Conservation (phyloP, 2,329 filamentous ascomycete genomes). For the Arthrobotrys entomopaga region DNA sequence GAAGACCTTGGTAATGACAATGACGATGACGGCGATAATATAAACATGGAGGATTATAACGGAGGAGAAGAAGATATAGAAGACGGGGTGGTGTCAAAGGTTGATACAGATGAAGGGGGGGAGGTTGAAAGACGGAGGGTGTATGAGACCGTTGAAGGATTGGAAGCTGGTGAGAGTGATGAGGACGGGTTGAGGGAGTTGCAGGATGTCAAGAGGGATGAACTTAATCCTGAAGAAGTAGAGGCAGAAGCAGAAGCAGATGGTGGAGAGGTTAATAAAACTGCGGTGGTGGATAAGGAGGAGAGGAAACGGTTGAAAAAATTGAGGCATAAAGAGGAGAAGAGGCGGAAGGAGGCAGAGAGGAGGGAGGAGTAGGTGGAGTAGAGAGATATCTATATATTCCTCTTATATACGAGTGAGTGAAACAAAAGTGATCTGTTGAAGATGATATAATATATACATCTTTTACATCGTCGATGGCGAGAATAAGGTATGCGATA, state of each 20-base stretch:
- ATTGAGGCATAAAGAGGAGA: conserved; percentile 39
- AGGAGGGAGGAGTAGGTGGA: conserved; percentile 26
- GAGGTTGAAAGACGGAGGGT: conserved; percentile 51
- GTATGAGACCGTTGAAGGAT: conserved; percentile 49
- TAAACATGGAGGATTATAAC: too few species aligned
- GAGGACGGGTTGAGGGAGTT: conserved; percentile 39
- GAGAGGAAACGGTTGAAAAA: conserved; percentile 48
- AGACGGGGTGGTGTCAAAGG: conserved; percentile 14
- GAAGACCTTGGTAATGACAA: neutral
- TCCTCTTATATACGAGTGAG: neutral
- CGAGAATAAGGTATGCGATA: neutral
- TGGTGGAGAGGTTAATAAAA: conserved; percentile 12
- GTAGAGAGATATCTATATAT: conserved; percentile 4
- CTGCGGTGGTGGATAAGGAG: conserved; percentile 31
- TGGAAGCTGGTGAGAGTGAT: conserved; percentile 42
- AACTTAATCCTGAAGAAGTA: conserved; percentile 11
- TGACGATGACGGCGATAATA: conserved; percentile 6
- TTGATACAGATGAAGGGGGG: conserved; percentile 40
- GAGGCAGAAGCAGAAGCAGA: conserved; percentile 22
- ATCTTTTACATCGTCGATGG: neutral
- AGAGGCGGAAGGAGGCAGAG: conserved; percentile 38
- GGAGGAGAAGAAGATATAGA: neutral
- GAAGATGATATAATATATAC: neutral
- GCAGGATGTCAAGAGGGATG: conserved; percentile 22
- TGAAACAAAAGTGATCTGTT: neutral